phyloP scores from a whole-genome alignment of 169 alveolate genomes.

The Theileria orientalis region DNA sequence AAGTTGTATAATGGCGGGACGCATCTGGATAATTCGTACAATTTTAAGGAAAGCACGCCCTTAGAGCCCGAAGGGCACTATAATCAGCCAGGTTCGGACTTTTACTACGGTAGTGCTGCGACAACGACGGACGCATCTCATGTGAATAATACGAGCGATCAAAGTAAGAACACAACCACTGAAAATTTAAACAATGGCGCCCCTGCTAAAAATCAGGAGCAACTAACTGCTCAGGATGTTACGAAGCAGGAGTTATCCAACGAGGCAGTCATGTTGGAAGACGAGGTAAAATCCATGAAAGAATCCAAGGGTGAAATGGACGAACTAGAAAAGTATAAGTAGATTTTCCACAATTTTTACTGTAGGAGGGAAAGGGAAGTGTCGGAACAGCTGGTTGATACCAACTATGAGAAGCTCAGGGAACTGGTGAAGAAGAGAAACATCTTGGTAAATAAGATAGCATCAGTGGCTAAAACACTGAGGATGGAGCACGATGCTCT shows the following conservation, averaged over 20 bases:
- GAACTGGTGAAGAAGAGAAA: conserved; percentile 36
- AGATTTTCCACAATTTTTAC: neutral
- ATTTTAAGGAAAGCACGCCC: neutral
- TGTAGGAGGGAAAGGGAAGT: conserved; percentile 33
- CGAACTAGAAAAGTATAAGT: conserved; percentile 20
- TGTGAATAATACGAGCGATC: neutral
- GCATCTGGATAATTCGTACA: neutral
- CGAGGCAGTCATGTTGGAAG: conserved; percentile 28
- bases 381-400: conserved; percentile 21
- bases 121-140: neutral
- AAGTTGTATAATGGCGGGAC: neutral
- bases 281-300: conserved; percentile 15
- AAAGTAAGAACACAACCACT: neutral
- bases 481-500: conserved; percentile 51
- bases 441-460: conserved; percentile 29
- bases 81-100: neutral
- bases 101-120: neutral
- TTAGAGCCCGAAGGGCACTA: neutral
- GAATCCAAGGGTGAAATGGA: conserved; percentile 30
- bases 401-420: conserved; percentile 19
- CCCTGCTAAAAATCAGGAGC: neutral
- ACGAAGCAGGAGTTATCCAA: neutral
- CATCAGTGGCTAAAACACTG: conserved; percentile 49
- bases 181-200: neutral
- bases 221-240: neutral